A percentile compares a stretch with the other conserved stretches of the same genome.
Evolutionary conservation across 2,329 filamentous ascomycete genomes (phyloP).

Genomic region (Xylaria arbuscula): DNA sequence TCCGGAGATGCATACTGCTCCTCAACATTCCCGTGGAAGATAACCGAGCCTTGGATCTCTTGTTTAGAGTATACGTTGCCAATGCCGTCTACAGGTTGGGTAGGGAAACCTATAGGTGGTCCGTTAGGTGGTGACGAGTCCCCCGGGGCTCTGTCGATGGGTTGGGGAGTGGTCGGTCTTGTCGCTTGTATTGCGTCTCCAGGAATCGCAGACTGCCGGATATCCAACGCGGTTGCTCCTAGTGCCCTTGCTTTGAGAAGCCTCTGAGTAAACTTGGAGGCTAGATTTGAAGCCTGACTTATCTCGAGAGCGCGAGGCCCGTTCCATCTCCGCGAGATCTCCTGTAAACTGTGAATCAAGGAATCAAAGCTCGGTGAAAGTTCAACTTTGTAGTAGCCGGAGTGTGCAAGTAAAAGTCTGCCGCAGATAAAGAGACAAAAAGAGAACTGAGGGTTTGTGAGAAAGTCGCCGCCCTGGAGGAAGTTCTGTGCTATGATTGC

Average conservation of each 20-base stretch:
- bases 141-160: not conserved
- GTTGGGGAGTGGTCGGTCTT: not conserved
- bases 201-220: conserved; percentile 51
- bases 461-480: conserved; percentile 52
- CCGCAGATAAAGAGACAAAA: conserved; percentile 61
- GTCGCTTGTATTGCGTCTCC: conserved; percentile 40
- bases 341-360: conserved; percentile 49
- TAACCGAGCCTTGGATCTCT: not conserved
- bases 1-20: conserved; percentile 31
- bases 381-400: conserved; percentile 48
- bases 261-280: conserved; percentile 51
- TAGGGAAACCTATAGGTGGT: too few relatives aligned
- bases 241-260: conserved; percentile 46
- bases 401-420: conserved; percentile 55
- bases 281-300: conserved; percentile 46
- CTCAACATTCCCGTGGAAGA: not conserved
- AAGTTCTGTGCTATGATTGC: conserved; percentile 60
- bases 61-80: not conserved
- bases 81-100: too few relatives aligned
- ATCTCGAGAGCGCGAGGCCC: conserved; percentile 40
- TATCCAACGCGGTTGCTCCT: conserved; percentile 47
- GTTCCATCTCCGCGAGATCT: conserved; percentile 54
- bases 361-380: conserved; percentile 50
- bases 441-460: conserved; percentile 55
- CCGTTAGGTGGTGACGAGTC: not conserved